phyloP scores from a whole-genome alignment of 208 protist species.

The Acanthamoeba polyphaga region DNA sequence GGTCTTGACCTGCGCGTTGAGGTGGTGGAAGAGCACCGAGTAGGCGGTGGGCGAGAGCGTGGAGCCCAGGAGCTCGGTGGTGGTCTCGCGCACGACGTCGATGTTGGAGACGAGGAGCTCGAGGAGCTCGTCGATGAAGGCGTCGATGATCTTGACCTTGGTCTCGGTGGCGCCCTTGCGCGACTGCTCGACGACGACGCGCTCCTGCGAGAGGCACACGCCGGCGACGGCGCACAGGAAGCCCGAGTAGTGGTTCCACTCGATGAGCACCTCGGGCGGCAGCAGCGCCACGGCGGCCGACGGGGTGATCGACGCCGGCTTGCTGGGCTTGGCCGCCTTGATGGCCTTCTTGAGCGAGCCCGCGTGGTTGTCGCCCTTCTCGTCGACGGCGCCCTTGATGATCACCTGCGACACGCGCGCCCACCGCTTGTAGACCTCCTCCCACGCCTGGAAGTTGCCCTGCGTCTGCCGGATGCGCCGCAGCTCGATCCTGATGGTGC shows the following conservation, averaged over 20 bases:
- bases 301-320: slow-evolving; percentile 18
- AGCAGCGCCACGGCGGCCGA: slow-evolving; percentile 15
- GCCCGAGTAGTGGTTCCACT: slow-evolving; percentile 81
- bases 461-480: slow-evolving; percentile 76
- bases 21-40: slow-evolving; percentile 74
- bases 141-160: slow-evolving; percentile 78
- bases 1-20: slow-evolving; percentile 75
- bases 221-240: slow-evolving; percentile 81
- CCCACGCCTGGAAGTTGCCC: slow-evolving; percentile 84
- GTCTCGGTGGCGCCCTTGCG: slow-evolving; percentile 68
- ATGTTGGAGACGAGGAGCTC: slow-evolving; percentile 78
- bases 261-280: slow-evolving; percentile 73
- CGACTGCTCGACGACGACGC: slow-evolving; percentile 72
- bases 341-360: slow-evolving; percentile 54
- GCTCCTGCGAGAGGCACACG: slow-evolving; percentile 75
- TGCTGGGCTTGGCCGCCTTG: slow-evolving; percentile 50
- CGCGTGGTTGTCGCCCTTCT: slow-evolving; percentile 48
- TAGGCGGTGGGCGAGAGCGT: slow-evolving; percentile 76
- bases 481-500: slow-evolving; percentile 80
- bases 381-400: slow-evolving; percentile 39
- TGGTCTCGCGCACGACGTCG: slow-evolving; percentile 79
- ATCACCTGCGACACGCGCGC: slow-evolving; percentile 57
- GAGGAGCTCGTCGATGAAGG: slow-evolving; percentile 79
- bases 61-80: slow-evolving; percentile 77
- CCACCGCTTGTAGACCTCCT: slow-evolving; percentile 82